phyloP scores from a whole-genome alignment of 75 land plant genomes.

The Larix kaempferi region DNA sequence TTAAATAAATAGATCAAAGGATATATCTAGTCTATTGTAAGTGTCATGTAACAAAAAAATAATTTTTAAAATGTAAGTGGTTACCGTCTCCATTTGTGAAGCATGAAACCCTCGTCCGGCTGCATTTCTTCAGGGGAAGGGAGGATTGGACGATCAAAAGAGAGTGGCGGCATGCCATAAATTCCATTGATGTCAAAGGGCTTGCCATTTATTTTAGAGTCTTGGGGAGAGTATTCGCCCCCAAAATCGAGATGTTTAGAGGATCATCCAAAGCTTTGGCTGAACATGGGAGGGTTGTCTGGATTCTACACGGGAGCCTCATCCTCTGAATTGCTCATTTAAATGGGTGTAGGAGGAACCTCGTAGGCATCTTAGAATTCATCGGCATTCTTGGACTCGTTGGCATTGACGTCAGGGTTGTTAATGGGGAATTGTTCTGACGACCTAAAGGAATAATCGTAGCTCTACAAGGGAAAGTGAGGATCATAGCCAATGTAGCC shows the following conservation, averaged over 20 bases:
- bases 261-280: slow-evolving; percentile 14
- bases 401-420: not conserved
- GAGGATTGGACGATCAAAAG: slow-evolving; percentile 46
- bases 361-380: not conserved
- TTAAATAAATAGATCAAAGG: too few species aligned
- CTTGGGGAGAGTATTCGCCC: slow-evolving; percentile 15
- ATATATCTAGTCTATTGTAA: too few species aligned
- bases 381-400: too few species aligned
- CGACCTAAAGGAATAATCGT: slow-evolving; percentile 11
- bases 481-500: slow-evolving; percentile 49
- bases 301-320: slow-evolving; percentile 8
- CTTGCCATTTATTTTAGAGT: slow-evolving; percentile 14
- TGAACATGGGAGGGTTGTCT: slow-evolving; percentile 14
- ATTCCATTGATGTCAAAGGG: slow-evolving; percentile 18
- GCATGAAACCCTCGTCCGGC: slow-evolving; percentile 55
- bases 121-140: slow-evolving; percentile 63
- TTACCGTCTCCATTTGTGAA: slow-evolving; percentile 79
- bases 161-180: slow-evolving; percentile 2
- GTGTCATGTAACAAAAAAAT: too few species aligned
- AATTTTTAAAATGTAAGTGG: too few species aligned
- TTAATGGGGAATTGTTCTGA: not conserved
- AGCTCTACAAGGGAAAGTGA: slow-evolving; percentile 30
- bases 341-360: not conserved
- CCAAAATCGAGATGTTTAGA: slow-evolving; percentile 3
- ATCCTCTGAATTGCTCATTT: not conserved